A percentile compares a stretch with the other conserved stretches of the same genome.
phyloP scores from a whole-genome alignment of 805 yeast genomes.

The Metschnikowia similis region DNA sequence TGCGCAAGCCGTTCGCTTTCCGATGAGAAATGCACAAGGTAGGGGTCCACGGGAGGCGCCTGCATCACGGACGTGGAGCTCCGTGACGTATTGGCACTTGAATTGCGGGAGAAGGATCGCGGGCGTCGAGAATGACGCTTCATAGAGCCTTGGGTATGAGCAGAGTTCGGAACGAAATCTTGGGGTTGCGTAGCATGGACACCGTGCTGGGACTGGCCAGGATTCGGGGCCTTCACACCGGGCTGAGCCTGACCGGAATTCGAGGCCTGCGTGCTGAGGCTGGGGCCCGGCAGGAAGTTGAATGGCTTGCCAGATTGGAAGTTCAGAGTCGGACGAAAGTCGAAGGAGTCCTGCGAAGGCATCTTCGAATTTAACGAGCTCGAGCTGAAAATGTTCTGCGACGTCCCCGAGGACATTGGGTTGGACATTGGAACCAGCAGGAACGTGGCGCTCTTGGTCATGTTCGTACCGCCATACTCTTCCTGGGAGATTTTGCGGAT shows the following conservation, averaged over 20 bases:
- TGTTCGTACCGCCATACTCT: slow-evolving; percentile 20
- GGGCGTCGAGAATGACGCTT: background rate
- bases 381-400: background rate
- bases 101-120: background rate
- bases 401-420: background rate
- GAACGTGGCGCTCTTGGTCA: background rate
- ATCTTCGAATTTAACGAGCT: background rate
- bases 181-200: too few species aligned
- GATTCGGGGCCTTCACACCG: too few species aligned
- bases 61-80: background rate
- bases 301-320: too few species aligned
- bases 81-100: background rate
- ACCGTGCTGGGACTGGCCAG: too few species aligned
- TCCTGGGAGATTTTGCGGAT: slow-evolving; percentile 39
- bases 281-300: too few species aligned
- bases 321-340: background rate
- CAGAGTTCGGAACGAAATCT: too few species aligned
- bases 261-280: too few species aligned
- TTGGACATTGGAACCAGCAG: background rate
- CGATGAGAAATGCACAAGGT: slow-evolving; percentile 1
- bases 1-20: background rate
- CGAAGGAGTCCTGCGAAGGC: background rate
- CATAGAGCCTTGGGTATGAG: background rate
- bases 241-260: too few species aligned
- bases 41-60: slow-evolving; percentile 2